Base-by-base conservation (phyloP, 2,329 filamentous ascomycete species). In the Cercospora berteroae region DNA sequence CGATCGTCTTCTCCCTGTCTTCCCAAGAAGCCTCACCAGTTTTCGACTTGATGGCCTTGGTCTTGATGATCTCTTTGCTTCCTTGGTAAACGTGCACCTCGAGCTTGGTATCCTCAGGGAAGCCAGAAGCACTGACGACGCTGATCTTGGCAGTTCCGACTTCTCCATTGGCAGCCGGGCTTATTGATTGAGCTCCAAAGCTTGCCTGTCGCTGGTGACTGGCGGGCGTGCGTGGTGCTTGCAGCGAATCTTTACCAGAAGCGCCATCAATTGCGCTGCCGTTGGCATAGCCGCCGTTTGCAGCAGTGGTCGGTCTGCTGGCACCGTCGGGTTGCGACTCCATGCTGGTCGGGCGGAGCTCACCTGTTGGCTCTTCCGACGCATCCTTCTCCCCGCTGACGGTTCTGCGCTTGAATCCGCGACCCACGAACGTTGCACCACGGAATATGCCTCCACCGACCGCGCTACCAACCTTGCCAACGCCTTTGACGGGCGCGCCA, bases 401-500 rank as follows among this genome's bases (percentile, higher is more conserved):
- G 78, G 91, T 92, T 77, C 88, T 88, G 67, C 89, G 85, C 75
- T 89, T 90, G 80, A 98, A 89, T 18, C 93, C 92, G 68, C 92
- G 91, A 72, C 91, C 91, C 71, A 99, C 84, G 84, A 98, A 97
- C 0, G 92, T 94, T 5, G 93, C 95, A 56, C 93, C 94, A 78
- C 92, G 96, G 71, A 92, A 89, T 36, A 98, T 93, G 42, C 91
- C 90, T 67, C 92, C 91, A 23, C 90, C 90, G 2, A 92, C 88
- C 20, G 81, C 85, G 2, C 87, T 88, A 13, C 86, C 90, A 42
- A 93, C 94, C 66, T 89, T 90, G 31, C 92, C 92, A 39, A 91
- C 89, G 50, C 93, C 94, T 82, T 98, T 98, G 80, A 99, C 90
- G n/a, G 95, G 96, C 18, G 90, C 95, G 42, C 94, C 94, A 29